phyloP scores from a whole-genome alignment of 257 asterid genomes.

The Dorcoceras hygrometricum region DNA sequence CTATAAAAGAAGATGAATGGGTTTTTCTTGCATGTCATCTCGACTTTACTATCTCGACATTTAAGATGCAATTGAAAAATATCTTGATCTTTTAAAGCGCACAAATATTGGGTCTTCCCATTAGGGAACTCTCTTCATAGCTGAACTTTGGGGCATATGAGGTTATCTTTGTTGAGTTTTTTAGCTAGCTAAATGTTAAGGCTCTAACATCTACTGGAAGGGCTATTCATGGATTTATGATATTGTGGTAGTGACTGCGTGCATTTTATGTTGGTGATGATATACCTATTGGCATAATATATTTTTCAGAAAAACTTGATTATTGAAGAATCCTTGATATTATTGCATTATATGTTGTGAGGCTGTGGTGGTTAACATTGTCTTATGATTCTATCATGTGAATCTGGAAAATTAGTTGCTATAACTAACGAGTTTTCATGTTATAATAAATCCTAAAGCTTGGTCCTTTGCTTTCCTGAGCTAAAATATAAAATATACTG shows the following conservation, averaged over 20 bases:
- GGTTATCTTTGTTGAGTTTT: not conserved
- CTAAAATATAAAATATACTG: not conserved
- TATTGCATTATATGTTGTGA: not conserved
- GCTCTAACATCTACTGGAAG: not conserved
- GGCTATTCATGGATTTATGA: not conserved
- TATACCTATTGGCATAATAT: not conserved
- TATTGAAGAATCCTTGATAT: not conserved
- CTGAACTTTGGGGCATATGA: not conserved
- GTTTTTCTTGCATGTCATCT: too few species aligned
- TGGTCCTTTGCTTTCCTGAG: not conserved
- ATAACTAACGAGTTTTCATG: too few species aligned
- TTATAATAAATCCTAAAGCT: too few species aligned
- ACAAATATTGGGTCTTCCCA: not conserved
- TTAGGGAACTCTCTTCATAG: not conserved
- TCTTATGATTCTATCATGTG: not conserved
- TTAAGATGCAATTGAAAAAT: too few species aligned
- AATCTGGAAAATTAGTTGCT: not conserved
- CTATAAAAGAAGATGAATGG: too few species aligned
- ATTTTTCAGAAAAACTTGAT: not conserved
- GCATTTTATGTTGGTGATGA: not conserved
- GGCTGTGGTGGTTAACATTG: not conserved
- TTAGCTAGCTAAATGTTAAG: not conserved
- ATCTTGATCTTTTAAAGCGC: too few species aligned
- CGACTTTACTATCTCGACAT: too few species aligned
- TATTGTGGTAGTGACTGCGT: not conserved